Conservation (phyloP, 345 rosid genomes). For the Gossypium sturtianum region DNA sequence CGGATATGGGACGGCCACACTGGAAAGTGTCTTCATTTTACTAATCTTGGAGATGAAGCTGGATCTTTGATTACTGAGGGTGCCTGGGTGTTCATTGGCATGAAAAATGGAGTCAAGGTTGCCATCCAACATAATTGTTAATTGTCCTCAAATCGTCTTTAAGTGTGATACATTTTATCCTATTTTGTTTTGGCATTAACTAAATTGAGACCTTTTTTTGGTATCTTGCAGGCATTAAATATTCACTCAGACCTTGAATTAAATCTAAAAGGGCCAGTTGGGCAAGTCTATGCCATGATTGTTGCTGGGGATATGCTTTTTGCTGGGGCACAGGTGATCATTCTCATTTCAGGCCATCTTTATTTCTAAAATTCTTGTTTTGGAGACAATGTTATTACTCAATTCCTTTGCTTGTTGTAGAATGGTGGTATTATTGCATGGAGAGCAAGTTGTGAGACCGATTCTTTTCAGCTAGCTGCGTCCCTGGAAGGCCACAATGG, state of each 20-base stretch:
- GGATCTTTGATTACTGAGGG: slow-evolving; percentile 2
- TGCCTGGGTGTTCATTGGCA: slow-evolving; percentile 2
- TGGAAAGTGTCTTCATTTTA: neutral
- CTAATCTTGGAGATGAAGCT: neutral
- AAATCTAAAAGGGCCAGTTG: neutral
- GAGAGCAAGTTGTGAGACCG: neutral
- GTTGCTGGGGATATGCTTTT: neutral
- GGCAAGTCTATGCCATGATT: neutral
- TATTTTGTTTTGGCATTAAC: neutral
- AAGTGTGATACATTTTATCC: neutral
- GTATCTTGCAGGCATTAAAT: neutral
- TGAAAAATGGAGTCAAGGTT: neutral
- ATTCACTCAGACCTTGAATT: neutral
- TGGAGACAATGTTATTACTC: neutral
- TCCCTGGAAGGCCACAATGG: neutral
- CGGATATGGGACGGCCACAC: neutral
- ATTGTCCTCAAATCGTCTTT: neutral
- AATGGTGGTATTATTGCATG: slow-evolving; percentile 3
- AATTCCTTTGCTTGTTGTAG: neutral
- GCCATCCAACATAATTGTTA: neutral
- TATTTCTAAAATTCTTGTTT: neutral
- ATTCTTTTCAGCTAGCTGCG: neutral
- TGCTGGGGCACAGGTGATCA: neutral
- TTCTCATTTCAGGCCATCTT: neutral
- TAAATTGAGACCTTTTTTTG: neutral